These are phyloP conservation scores for Trichoderma pleuroti DNA, from an alignment of 2,329 filamentous ascomycete species.

Conservation along the genomic window DNA sequence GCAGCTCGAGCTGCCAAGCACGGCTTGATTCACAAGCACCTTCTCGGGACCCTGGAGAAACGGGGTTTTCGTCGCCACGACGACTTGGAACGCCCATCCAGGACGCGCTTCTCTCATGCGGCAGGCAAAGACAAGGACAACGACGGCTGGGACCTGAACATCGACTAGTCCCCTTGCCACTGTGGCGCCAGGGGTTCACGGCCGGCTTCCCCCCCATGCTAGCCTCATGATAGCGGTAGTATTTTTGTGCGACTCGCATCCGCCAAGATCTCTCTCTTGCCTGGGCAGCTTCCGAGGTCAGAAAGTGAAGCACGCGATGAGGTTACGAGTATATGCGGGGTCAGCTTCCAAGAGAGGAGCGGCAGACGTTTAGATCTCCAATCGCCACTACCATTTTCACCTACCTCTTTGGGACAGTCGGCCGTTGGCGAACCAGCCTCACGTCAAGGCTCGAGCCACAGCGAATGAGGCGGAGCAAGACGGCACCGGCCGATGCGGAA, in stretches of 20 bases:
- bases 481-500: neutral
- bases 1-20: constrained; percentile 4
- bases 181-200: constrained; percentile 8
- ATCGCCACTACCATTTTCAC: constrained; percentile 1
- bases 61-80: neutral
- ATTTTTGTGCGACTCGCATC: neutral
- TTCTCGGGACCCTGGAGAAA: neutral
- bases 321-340: neutral
- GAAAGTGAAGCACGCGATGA: constrained; percentile 7
- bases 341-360: neutral
- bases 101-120: neutral
- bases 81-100: neutral
- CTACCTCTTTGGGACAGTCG: constrained; percentile 11
- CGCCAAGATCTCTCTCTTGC: neutral
- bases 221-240: constrained; percentile 6
- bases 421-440: neutral
- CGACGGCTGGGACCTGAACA: neutral
- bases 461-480: neutral
- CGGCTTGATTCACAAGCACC: neutral
- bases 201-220: constrained; percentile 1
- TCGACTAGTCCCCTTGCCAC: neutral
- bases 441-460: neutral
- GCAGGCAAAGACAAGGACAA: neutral
- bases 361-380: neutral
- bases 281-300: neutral